These are phyloP conservation scores for Sporisorium reilianum DNA, from an alignment of 1,284 basidiomycete species.

Conservation along the genomic window DNA sequence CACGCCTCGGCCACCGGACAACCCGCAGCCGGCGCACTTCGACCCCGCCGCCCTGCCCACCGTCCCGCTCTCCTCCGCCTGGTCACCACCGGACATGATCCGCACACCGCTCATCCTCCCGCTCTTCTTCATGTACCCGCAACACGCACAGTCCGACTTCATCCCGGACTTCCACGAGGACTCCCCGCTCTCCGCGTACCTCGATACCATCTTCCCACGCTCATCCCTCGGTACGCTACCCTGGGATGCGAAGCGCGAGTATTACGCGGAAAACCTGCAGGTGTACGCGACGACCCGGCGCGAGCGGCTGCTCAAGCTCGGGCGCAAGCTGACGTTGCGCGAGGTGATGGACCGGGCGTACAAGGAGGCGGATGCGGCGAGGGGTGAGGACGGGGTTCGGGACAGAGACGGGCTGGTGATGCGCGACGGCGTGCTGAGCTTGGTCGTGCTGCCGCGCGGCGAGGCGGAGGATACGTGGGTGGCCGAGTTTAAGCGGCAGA, in stretches of 20 bases:
- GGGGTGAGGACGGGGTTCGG: slow-evolving; percentile 72
- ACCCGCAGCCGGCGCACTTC: slow-evolving; percentile 73
- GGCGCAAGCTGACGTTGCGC: slow-evolving; percentile 84
- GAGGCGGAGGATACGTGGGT: slow-evolving; percentile 84
- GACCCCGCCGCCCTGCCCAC: slow-evolving; percentile 69
- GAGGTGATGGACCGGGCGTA: slow-evolving; percentile 75
- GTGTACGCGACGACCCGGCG: slow-evolving; percentile 85
- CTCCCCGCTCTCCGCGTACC: slow-evolving; percentile 82
- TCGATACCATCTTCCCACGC: slow-evolving; percentile 84
- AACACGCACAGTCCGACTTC: slow-evolving; percentile 86
- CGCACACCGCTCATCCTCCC: slow-evolving; percentile 82
- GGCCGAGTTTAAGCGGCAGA: slow-evolving; percentile 74
- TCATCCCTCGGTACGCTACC: slow-evolving; percentile 74
- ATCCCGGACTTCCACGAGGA: slow-evolving; percentile 88
- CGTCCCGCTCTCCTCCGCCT: slow-evolving; percentile 55
- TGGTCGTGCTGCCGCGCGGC: slow-evolving; percentile 86
- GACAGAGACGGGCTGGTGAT: slow-evolving; percentile 84
- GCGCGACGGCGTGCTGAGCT: slow-evolving; percentile 85
- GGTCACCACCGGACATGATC: slow-evolving; percentile 61
- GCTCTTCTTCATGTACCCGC: slow-evolving; percentile 91
- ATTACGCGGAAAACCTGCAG: slow-evolving; percentile 77
- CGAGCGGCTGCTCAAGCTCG: slow-evolving; percentile 85
- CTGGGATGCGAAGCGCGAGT: slow-evolving; percentile 85
- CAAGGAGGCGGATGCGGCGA: slow-evolving; percentile 71
- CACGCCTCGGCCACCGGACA: slow-evolving; percentile 72